These are phyloP conservation scores for Scytalidium sp. DNA, from an alignment of 2,329 filamentous ascomycete species.

Conservation along the genomic window DNA sequence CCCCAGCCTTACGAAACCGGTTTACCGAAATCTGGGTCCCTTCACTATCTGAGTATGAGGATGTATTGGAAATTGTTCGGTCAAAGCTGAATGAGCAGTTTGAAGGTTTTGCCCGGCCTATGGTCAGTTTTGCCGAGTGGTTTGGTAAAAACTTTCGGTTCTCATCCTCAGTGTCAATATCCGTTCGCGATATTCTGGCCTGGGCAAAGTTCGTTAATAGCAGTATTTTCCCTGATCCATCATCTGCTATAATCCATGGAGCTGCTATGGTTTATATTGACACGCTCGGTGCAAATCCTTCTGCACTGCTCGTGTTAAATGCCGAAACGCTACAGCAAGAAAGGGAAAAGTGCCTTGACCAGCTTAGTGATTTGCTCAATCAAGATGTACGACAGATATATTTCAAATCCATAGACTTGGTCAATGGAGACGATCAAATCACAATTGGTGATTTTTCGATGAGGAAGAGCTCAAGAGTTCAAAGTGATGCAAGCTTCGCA, in stretches of 20 bases:
- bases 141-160: slow-evolving; percentile 82
- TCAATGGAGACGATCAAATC: slow-evolving; percentile 50
- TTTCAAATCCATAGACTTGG: slow-evolving; percentile 56
- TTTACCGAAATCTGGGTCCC: slow-evolving; percentile 99
- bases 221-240: slow-evolving; percentile 35
- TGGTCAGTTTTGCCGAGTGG: slow-evolving; percentile 90
- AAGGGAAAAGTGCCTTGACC: slow-evolving; percentile 67
- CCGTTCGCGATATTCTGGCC: slow-evolving; percentile 85
- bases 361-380: slow-evolving; percentile 65
- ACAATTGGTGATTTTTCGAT: slow-evolving; percentile 75
- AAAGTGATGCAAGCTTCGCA: slow-evolving; percentile 62
- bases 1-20: slow-evolving; percentile 88
- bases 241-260: slow-evolving; percentile 69
- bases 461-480: slow-evolving; percentile 44
- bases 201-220: slow-evolving; percentile 92
- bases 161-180: slow-evolving; percentile 72
- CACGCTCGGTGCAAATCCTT: slow-evolving; percentile 90
- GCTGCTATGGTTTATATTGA: slow-evolving; percentile 96
- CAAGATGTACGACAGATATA: slow-evolving; percentile 66
- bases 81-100: slow-evolving; percentile 64
- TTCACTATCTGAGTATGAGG: slow-evolving; percentile 76
- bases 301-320: slow-evolving; percentile 75
- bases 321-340: slow-evolving; percentile 68
- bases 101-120: slow-evolving; percentile 58
- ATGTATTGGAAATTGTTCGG: slow-evolving; percentile 82